These are phyloP conservation scores for Saccharomyces hybrid DNA, from an alignment of 1,139 yeast genomes.

Conservation along the genomic window DNA sequence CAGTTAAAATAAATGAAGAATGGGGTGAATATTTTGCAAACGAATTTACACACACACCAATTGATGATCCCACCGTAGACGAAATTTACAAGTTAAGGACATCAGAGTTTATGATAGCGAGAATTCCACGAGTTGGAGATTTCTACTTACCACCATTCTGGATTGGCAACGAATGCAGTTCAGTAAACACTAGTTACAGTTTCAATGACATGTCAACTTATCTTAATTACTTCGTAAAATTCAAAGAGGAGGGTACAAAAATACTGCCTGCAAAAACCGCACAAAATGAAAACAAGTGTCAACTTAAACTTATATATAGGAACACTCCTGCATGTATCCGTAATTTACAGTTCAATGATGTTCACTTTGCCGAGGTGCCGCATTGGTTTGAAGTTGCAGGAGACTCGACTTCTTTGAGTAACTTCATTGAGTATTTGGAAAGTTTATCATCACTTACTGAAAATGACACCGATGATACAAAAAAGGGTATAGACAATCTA, in stretches of 20 bases:
- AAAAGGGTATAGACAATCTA: slow-evolving; percentile 2
- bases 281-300: not conserved
- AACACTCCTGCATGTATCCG: slow-evolving; percentile 11
- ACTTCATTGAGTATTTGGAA: slow-evolving; percentile 19
- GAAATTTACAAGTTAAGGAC: slow-evolving; percentile 24
- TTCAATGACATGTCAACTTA: slow-evolving; percentile 3
- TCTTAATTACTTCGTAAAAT: not conserved
- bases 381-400: slow-evolving; percentile 26
- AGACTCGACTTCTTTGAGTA: slow-evolving; percentile 18
- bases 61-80: slow-evolving; percentile 25
- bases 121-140: slow-evolving; percentile 29
- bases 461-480: not conserved
- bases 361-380: not conserved
- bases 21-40: slow-evolving; percentile 25
- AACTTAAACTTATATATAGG: slow-evolving; percentile 23
- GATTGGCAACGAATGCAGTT: slow-evolving; percentile 6
- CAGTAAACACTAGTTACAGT: slow-evolving; percentile 11
- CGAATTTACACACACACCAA: slow-evolving; percentile 25
- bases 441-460: slow-evolving; percentile 8
- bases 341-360: not conserved
- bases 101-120: slow-evolving; percentile 27
- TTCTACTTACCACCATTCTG: slow-evolving; percentile 28
- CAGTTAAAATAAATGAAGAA: slow-evolving; percentile 5
- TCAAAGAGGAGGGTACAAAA: not conserved
- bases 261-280: not conserved